Conservation (phyloP, 1,139 yeast species). For the Diutina siamensis region DNA sequence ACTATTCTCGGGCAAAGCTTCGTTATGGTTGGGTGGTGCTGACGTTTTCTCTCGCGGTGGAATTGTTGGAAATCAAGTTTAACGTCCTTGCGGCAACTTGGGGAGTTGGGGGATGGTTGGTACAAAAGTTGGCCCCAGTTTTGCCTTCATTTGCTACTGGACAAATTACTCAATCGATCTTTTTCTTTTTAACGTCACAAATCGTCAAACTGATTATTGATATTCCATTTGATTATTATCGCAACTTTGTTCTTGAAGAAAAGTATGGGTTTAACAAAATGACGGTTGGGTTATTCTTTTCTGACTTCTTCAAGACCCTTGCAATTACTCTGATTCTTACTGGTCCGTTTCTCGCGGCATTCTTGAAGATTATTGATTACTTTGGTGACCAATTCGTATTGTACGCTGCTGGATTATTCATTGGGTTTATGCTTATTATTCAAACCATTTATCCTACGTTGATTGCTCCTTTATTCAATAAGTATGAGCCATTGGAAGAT, state of each 20-base stretch:
- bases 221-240: conserved; percentile 63
- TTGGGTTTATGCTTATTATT: conserved; percentile 58
- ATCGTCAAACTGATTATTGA: conserved; percentile 28
- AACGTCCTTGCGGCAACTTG: conserved; percentile 65
- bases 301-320: conserved; percentile 56
- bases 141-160: conserved; percentile 20
- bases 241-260: conserved; percentile 82
- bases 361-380: conserved; percentile 69
- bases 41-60: conserved; percentile 41
- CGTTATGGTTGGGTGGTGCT: conserved; percentile 52
- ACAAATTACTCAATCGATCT: conserved; percentile 54
- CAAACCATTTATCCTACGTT: conserved; percentile 70
- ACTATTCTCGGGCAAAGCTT: conserved; percentile 74
- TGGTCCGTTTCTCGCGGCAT: conserved; percentile 60
- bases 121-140: conserved; percentile 14
- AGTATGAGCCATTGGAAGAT: conserved; percentile 77
- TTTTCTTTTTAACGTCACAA: conserved; percentile 41
- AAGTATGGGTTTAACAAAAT: conserved; percentile 86
- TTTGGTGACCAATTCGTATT: conserved; percentile 74
- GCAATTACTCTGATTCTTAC: conserved; percentile 47
- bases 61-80: conserved; percentile 43
- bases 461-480: conserved; percentile 88
- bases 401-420: conserved; percentile 63
- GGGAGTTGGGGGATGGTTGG: conserved; percentile 35
- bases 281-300: conserved; percentile 58